These are phyloP conservation scores for Gynostemma pentaphyllum DNA, from an alignment of 306 rosid species.

Conservation along the genomic window DNA sequence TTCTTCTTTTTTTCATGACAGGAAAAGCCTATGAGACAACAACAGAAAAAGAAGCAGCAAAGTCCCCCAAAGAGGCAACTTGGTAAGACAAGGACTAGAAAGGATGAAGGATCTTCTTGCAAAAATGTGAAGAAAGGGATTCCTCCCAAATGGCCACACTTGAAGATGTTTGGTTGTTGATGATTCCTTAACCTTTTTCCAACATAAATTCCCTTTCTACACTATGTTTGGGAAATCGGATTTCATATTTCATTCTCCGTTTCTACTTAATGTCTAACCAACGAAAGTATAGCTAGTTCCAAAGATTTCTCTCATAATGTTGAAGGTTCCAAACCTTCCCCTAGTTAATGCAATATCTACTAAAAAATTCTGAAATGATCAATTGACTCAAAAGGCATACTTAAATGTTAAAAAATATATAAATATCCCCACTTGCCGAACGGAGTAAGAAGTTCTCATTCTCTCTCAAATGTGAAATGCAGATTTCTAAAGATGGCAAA, in stretches of 20 bases:
- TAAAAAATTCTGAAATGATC: too few species aligned
- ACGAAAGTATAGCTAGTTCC: too few species aligned
- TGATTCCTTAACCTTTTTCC: neutral
- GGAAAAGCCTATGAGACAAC: slow-evolving; percentile 2
- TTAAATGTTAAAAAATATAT: too few species aligned
- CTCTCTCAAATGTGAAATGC: neutral
- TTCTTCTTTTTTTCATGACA: neutral
- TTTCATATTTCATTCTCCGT: too few species aligned
- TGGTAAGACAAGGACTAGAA: slow-evolving; percentile 23
- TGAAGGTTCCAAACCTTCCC: too few species aligned
- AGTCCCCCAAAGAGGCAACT: slow-evolving; percentile 7
- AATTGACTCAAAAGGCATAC: too few species aligned
- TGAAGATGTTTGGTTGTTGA: slow-evolving; percentile 55
- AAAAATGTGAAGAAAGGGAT: slow-evolving; percentile 31
- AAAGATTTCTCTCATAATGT: too few species aligned
- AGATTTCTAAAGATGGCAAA: neutral
- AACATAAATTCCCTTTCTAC: neutral
- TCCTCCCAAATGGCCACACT: slow-evolving; percentile 44
- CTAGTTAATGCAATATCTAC: too few species aligned
- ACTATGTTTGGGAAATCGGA: neutral
- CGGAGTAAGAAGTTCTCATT: neutral
- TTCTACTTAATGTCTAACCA: too few species aligned
- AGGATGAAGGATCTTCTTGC: slow-evolving; percentile 29
- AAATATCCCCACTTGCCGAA: too few species aligned
- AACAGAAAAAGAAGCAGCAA: neutral